Evolutionary conservation across 2,329 filamentous ascomycete species (phyloP).

Genomic region (Botryosphaeria agaves): DNA sequence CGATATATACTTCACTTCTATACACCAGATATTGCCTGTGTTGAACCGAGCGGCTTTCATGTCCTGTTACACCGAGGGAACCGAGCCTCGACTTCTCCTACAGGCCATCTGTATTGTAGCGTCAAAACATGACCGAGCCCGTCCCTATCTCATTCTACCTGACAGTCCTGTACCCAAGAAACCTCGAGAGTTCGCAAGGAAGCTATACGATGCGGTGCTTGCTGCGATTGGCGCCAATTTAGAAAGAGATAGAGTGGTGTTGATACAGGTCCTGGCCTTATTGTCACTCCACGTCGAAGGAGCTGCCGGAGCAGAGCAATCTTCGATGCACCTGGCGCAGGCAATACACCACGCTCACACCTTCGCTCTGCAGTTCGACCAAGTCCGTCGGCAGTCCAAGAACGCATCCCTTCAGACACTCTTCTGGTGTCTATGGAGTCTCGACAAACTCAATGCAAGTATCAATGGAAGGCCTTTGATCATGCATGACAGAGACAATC

Average conservation of each 20-base stretch:
- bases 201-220: constrained; percentile 24
- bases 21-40: constrained; percentile 29
- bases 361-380: constrained; percentile 26
- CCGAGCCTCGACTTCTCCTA: constrained; percentile 20
- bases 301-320: constrained; percentile 27
- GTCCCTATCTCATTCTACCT: constrained; percentile 19
- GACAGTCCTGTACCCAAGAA: constrained; percentile 15
- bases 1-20: constrained; percentile 26
- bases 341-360: constrained; percentile 33
- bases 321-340: constrained; percentile 27
- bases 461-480: constrained; percentile 29
- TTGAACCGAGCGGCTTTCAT: constrained; percentile 26
- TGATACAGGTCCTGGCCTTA: constrained; percentile 28
- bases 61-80: constrained; percentile 16
- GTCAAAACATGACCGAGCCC: constrained; percentile 27
- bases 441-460: constrained; percentile 29
- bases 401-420: constrained; percentile 24
- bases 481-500: constrained; percentile 30
- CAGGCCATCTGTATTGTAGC: constrained; percentile 31
- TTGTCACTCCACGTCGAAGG: constrained; percentile 30
- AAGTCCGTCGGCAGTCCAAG: constrained; percentile 12
- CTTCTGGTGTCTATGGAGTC: constrained; percentile 32
- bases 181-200: constrained; percentile 26
- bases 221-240: constrained; percentile 22
- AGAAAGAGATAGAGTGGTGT: constrained; percentile 26